These are phyloP conservation scores for Lecanicillium sp. DNA, from an alignment of 2,329 filamentous ascomycete species.

Conservation along the genomic window DNA sequence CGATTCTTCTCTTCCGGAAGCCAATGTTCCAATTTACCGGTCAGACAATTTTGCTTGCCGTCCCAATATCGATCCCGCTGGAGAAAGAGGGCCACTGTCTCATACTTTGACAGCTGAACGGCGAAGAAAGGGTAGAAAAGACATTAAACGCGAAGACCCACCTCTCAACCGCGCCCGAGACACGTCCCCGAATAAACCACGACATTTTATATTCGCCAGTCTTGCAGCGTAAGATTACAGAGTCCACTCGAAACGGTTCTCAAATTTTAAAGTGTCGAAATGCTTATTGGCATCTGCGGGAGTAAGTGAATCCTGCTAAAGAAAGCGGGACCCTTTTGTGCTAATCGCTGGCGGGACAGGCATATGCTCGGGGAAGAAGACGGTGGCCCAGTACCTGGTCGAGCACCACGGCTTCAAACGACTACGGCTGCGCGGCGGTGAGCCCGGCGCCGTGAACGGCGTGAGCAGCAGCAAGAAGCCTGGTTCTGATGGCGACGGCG, in stretches of 20 bases:
- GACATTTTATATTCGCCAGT: conserved; percentile 1
- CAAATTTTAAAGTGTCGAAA: conserved; percentile 38
- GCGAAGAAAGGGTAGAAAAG: background rate
- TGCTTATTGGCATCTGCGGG: conserved; percentile 74
- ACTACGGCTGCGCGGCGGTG: conserved; percentile 51
- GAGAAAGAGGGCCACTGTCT: background rate
- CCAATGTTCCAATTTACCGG: too few relatives aligned
- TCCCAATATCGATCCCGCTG: background rate
- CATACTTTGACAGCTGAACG: background rate
- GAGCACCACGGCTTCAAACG: conserved; percentile 76
- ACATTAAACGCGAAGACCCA: conserved; percentile 11
- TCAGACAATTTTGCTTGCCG: too few relatives aligned
- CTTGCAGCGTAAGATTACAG: background rate
- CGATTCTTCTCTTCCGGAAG: too few relatives aligned
- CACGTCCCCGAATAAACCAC: conserved; percentile 5
- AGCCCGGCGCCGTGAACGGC: too few relatives aligned
- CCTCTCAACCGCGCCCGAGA: conserved; percentile 6
- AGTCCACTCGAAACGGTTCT: conserved; percentile 33
- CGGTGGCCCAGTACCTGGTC: conserved; percentile 81
- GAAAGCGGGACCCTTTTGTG: background rate
- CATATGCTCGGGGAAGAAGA: conserved; percentile 88
- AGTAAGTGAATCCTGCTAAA: conserved; percentile 39
- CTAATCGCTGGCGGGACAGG: conserved; percentile 42
- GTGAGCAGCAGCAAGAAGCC: too few relatives aligned
- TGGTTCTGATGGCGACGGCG: too few relatives aligned